Percentiles rank a stretch among this genome's conserved stretches.
Conservation (phyloP, 768 basidiomycete species). For the Leccinum olivaceopallidum region DNA sequence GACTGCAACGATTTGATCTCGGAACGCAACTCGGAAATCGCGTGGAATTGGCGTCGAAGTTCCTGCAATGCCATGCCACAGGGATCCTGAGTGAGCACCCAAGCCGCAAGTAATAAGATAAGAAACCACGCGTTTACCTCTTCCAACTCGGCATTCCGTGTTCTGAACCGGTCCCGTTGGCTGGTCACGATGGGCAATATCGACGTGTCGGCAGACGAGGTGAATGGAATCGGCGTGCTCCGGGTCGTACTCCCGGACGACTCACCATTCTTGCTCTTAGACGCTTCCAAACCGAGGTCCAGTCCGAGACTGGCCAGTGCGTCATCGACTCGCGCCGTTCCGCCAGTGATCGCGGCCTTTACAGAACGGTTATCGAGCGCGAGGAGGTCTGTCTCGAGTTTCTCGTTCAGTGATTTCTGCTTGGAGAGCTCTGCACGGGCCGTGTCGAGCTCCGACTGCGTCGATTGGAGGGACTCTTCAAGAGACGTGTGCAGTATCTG, state of each 20-base stretch:
- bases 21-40: conserved; percentile 88
- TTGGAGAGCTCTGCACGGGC: conserved; percentile 71
- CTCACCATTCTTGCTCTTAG: conserved; percentile 21
- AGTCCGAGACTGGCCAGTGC: conserved; percentile 74
- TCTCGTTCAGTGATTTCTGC: conserved; percentile 81
- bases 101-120: not conserved
- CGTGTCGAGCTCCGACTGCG: conserved; percentile 57
- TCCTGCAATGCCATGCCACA: conserved; percentile 53
- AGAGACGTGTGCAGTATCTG: conserved; percentile 86
- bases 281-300: conserved; percentile 36
- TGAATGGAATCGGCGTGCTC: conserved; percentile 68
- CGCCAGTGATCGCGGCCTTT: conserved; percentile 19
- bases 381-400: conserved; percentile 87
- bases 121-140: conserved; percentile 56
- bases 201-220: conserved; percentile 81
- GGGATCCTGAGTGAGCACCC: not conserved
- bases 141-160: conserved; percentile 95
- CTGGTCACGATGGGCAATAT: conserved; percentile 98
- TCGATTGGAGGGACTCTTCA: conserved; percentile 60
- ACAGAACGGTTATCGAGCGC: conserved; percentile 61
- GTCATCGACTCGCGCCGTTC: conserved; percentile 43
- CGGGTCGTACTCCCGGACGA: conserved; percentile 34
- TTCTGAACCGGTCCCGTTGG: conserved; percentile 96
- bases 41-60: conserved; percentile 91
- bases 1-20: conserved; percentile 92